These are phyloP conservation scores for Colletotrichum australisinense DNA, from an alignment of 2,329 filamentous ascomycete species.

Conservation along the genomic window DNA sequence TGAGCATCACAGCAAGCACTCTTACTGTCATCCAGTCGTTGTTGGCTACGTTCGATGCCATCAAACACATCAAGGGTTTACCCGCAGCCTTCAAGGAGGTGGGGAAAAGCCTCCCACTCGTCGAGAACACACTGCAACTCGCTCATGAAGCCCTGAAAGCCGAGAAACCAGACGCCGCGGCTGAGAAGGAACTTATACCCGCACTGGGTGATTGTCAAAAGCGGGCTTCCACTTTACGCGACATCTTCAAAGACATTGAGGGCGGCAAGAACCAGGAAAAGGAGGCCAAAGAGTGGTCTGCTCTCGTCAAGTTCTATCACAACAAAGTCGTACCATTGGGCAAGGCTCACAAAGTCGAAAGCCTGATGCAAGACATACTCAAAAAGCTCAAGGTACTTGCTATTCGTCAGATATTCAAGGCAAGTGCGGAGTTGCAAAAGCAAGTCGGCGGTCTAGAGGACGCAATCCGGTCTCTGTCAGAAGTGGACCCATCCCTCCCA, in stretches of 20 bases:
- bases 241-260: constrained; percentile 13
- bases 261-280: neutral
- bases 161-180: neutral
- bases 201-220: neutral
- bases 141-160: neutral
- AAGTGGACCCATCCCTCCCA: constrained; percentile 19
- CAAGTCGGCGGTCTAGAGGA: constrained; percentile 3
- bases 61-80: constrained; percentile 13
- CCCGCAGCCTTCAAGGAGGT: constrained; percentile 14
- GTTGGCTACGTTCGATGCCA: neutral
- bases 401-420: constrained; percentile 11
- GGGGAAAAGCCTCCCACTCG: constrained; percentile 4
- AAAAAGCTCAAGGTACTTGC: constrained; percentile 10
- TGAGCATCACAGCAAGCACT: constrained; percentile 9
- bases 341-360: constrained; percentile 20
- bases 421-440: neutral
- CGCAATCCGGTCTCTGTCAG: constrained; percentile 6
- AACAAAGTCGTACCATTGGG: constrained; percentile 4
- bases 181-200: neutral
- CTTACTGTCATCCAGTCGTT: constrained; percentile 15
- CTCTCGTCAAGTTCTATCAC: constrained; percentile 6
- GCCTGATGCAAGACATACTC: constrained; percentile 13
- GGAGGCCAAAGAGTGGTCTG: constrained; percentile 2
- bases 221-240: neutral
- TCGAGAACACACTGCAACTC: constrained; percentile 4